A percentile compares a stretch with the other conserved stretches of the same genome.
Evolutionary conservation across 2,329 filamentous ascomycete genomes (phyloP).

Genomic region (Phialophora verrucosa): DNA sequence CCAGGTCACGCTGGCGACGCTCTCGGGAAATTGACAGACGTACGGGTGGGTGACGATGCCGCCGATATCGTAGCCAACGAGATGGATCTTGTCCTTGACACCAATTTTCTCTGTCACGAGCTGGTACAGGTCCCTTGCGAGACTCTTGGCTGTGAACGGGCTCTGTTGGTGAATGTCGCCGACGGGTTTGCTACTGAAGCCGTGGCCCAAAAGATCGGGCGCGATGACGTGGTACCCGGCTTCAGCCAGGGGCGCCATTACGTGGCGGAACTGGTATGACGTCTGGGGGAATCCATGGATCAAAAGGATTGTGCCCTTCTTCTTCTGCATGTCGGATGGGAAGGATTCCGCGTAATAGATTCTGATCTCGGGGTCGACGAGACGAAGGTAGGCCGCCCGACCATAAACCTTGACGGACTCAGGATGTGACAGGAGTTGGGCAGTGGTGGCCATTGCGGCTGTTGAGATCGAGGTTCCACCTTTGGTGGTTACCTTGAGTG

Average conservation of each 20-base stretch:
- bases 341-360: no score
- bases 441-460: no score
- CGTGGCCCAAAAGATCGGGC: constrained; percentile 40
- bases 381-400: no score
- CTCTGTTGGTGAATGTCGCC: constrained; percentile 24
- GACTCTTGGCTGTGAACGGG: constrained; percentile 51
- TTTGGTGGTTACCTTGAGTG: no score
- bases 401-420: no score
- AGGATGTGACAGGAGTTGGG: no score
- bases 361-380: no score
- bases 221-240: constrained; percentile 45
- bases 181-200: constrained; percentile 33
- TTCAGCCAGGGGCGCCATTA: constrained; percentile 42
- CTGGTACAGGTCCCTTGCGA: constrained; percentile 49
- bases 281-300: constrained; percentile 58
- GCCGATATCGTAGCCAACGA: constrained; percentile 56
- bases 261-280: constrained; percentile 53
- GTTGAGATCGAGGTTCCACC: no score
- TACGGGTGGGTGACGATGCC: constrained; percentile 53
- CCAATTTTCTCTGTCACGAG: constrained; percentile 42
- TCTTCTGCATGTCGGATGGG: neutral
- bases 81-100: constrained; percentile 7
- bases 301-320: constrained; percentile 49
- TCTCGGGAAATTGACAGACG: constrained; percentile 45
- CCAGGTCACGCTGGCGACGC: constrained; percentile 47